Evolutionary conservation across 371 early-diverging fungal species (phyloP).

Genomic region (Lichtheimia corymbifera): DNA sequence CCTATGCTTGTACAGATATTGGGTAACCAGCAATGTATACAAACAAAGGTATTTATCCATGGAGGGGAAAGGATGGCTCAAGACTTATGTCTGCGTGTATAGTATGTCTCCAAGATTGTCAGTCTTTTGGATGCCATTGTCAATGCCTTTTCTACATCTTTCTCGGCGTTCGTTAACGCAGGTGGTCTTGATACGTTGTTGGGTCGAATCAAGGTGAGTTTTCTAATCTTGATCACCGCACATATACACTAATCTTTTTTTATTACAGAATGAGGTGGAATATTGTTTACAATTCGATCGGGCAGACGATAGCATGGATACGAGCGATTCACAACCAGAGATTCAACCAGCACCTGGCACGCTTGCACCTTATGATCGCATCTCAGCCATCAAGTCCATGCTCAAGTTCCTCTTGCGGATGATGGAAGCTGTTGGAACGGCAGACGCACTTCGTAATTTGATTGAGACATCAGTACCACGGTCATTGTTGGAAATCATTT

Average conservation of each 20-base stretch:
- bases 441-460: slow-evolving; percentile 90
- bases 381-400: slow-evolving; percentile 80
- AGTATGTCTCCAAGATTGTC: slow-evolving; percentile 71
- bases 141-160: slow-evolving; percentile 74
- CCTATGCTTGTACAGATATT: slow-evolving; percentile 71
- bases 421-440: slow-evolving; percentile 89
- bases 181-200: slow-evolving; percentile 82
- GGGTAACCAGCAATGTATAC: slow-evolving; percentile 45
- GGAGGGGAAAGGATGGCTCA: not conserved
- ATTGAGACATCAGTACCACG: slow-evolving; percentile 89
- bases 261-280: slow-evolving; percentile 51
- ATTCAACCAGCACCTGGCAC: slow-evolving; percentile 11
- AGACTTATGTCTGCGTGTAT: not conserved
- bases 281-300: slow-evolving; percentile 33
- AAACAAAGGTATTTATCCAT: slow-evolving; percentile 51
- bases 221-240: no score
- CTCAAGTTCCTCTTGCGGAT: slow-evolving; percentile 89
- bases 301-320: slow-evolving; percentile 38
- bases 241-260: not conserved
- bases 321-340: slow-evolving; percentile 13
- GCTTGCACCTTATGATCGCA: slow-evolving; percentile 53
- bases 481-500: slow-evolving; percentile 73
- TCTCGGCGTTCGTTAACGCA: slow-evolving; percentile 79
- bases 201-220: slow-evolving; percentile 66
- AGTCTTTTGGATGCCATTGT: slow-evolving; percentile 81